Evolutionary conservation across 305 asterid species (phyloP), one percentile per base, ranked within the genome.

Genomic region (Fraxinus platypoda): DNA sequence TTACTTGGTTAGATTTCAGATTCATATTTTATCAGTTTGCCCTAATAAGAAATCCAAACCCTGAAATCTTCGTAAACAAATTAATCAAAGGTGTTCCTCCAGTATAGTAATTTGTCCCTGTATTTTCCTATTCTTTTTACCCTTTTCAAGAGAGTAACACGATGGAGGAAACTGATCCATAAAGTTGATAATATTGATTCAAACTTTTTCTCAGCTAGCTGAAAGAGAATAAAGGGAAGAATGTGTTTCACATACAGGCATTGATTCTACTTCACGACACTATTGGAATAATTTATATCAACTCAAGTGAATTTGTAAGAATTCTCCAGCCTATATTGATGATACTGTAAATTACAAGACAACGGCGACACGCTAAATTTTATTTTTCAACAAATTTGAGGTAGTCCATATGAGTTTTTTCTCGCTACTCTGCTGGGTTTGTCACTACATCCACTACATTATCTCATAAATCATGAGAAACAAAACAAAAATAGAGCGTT

Each of bases 11-110:
- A 77, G 77, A 74, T 54, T 37, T 3, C 3, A 38, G n/a, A 46
- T 62, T 7, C 75, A 78, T 8, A 31, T 41, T 66, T 28, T 9
- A 49, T 35, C 62, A 2, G 34, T 19, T 21, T 43, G 38, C 9
- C 38, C 73, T 23, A 68, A 64, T 17, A 68, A 4, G 21, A 68
- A 66, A 28, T 30, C 76, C 26, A 46, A 74, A 77, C 75, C 54
- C 31, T 35, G 76, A 64, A 83, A 57, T 75, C 35, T 52, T 34
- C 74, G 80, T 70, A 31, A 38, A 78, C 13, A 80, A 71, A 78
- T 13, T 66, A 76, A 11, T 17, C 71, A 37, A 54, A 25, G 17
- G 35, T 9, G 73, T 66, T 66, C 28, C 2, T 59, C n/a, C 6
- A 4, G 37, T 4, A 4, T 66, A 26, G 74, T 9, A 25, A 26